phyloP scores from a whole-genome alignment of 2,329 filamentous ascomycete species.

The Chaetothyriales sp. region DNA sequence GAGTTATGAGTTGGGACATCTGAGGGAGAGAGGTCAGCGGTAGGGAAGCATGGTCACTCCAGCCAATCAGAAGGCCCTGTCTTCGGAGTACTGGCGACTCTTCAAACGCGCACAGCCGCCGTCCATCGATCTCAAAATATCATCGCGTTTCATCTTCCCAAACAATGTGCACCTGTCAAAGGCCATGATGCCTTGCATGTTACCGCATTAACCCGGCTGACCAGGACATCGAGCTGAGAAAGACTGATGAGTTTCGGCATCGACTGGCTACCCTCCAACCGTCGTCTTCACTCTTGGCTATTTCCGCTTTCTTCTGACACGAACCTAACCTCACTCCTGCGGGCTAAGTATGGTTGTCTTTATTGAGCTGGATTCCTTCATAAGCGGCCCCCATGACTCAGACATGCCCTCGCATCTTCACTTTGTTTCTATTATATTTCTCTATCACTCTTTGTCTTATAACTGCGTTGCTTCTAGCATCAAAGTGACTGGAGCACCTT shows the following conservation, averaged over 20 bases:
- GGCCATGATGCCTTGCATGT: constrained; percentile 1
- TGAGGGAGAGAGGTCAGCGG: background rate
- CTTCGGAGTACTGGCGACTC: constrained; percentile 4
- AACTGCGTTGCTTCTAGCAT: background rate
- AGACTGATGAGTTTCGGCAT: constrained; percentile 4
- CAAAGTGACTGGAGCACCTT: background rate
- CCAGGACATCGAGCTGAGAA: constrained; percentile 6
- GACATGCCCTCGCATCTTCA: background rate
- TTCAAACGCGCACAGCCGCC: constrained; percentile 12
- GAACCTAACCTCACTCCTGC: background rate
- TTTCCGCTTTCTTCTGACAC: background rate
- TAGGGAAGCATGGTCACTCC: background rate
- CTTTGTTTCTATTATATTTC: background rate
- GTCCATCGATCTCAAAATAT: constrained; percentile 1
- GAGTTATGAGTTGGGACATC: too few species aligned
- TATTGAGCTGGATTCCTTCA: background rate
- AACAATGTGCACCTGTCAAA: constrained; percentile 2
- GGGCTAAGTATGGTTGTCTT: background rate
- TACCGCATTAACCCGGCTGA: constrained; percentile 2
- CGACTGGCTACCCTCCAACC: constrained; percentile 14
- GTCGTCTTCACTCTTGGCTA: constrained; percentile 1
- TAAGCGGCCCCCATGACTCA: background rate
- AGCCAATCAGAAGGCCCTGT: constrained; percentile 7
- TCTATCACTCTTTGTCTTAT: background rate
- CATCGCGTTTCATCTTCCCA: background rate